These are phyloP conservation scores for Micractinium sp. DNA, from an alignment of 139 green algal species.

Conservation along the genomic window DNA sequence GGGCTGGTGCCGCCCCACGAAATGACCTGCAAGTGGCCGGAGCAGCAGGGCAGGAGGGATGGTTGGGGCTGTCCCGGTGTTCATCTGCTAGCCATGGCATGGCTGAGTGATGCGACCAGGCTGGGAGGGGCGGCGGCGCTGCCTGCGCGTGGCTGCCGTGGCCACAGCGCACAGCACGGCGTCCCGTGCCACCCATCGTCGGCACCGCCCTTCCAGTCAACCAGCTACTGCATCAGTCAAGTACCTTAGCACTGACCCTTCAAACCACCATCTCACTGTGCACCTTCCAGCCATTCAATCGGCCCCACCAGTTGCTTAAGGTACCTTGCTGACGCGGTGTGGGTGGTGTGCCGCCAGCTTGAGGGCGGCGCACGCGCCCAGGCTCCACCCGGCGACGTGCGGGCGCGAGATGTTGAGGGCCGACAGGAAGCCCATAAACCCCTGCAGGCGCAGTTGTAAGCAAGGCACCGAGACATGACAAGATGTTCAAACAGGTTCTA, in stretches of 20 bases:
- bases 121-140: too few relatives aligned
- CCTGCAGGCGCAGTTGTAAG: background rate
- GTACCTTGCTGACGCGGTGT: background rate
- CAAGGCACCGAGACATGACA: background rate
- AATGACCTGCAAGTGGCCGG: background rate
- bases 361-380: background rate
- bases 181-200: too few relatives aligned
- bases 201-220: too few relatives aligned
- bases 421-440: background rate
- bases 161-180: too few relatives aligned
- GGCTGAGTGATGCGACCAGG: too few relatives aligned
- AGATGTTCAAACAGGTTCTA: background rate
- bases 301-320: background rate
- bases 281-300: background rate
- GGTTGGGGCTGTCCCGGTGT: too few relatives aligned
- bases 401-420: background rate
- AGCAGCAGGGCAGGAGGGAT: background rate
- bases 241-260: too few relatives aligned
- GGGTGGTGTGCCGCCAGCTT: background rate
- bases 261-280: too few relatives aligned
- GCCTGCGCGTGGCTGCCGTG: too few relatives aligned
- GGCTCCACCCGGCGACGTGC: background rate
- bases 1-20: slow-evolving; percentile 2
- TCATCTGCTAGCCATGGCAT: too few relatives aligned
- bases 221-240: too few relatives aligned